Percentiles rank a stretch among this genome's conserved stretches.
Evolutionary conservation across 768 basidiomycete genomes (phyloP).

Genomic region (Pholiota molesta): DNA sequence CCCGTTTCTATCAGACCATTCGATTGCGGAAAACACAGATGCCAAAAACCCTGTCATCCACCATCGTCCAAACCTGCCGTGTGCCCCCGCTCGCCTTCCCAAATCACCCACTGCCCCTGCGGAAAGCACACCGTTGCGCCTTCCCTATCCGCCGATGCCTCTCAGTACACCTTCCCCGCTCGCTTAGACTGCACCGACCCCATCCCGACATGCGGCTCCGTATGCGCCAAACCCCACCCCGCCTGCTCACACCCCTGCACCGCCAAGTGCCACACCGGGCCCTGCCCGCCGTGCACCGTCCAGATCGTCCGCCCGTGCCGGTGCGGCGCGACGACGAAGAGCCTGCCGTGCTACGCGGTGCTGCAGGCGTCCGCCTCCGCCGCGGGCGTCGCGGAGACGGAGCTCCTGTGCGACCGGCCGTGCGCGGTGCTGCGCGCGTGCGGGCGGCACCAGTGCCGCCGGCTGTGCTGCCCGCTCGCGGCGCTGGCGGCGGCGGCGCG

Average conservation of each 20-base stretch:
- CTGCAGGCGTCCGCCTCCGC: constrained; percentile 51
- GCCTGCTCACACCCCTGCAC: constrained; percentile 79
- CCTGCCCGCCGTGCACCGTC: constrained; percentile 80
- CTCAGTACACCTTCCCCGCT: constrained; percentile 38
- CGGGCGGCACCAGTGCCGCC: constrained; percentile 83
- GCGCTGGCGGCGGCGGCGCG: constrained; percentile 49
- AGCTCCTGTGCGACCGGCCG: constrained; percentile 78
- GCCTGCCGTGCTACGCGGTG: constrained; percentile 57
- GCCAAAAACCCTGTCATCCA: constrained; percentile 78
- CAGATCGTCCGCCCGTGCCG: constrained; percentile 79
- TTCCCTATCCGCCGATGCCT: constrained; percentile 26
- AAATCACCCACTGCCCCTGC: constrained; percentile 81
- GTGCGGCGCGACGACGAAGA: constrained; percentile 71
- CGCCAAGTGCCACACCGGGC: constrained; percentile 70
- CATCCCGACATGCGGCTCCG: constrained; percentile 77
- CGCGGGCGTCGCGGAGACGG: constrained; percentile 36
- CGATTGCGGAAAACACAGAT: constrained; percentile 79
- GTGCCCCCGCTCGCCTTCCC: constrained; percentile 76
- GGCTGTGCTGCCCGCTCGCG: constrained; percentile 89
- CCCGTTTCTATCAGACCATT: constrained; percentile 56
- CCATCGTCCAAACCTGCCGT: constrained; percentile 55
- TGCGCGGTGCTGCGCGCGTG: constrained; percentile 82
- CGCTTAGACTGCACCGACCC: constrained; percentile 68
- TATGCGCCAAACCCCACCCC: constrained; percentile 65
- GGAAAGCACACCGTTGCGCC: constrained; percentile 61